phyloP scores from a whole-genome alignment of 2,329 filamentous ascomycete genomes.

The Coniella lustricola region DNA sequence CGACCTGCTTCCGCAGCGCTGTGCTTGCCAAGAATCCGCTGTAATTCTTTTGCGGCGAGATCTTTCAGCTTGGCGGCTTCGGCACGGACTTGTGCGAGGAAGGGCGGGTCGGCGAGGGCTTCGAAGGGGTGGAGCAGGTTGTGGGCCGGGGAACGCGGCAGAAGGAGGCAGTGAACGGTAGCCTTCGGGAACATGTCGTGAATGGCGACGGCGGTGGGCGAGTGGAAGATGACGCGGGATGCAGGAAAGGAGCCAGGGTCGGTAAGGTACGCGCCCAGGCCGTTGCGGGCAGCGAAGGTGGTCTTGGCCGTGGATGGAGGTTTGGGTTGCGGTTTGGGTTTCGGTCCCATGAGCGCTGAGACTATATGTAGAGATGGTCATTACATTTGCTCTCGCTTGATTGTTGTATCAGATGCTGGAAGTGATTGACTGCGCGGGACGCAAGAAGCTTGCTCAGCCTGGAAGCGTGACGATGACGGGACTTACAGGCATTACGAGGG shows the following conservation, averaged over 20 bases:
- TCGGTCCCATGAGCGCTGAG: slow-evolving; percentile 47
- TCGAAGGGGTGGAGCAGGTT: slow-evolving; percentile 66
- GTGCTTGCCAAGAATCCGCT: slow-evolving; percentile 55
- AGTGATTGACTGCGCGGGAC: not conserved
- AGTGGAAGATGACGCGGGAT: slow-evolving; percentile 56
- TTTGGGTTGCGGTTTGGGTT: slow-evolving; percentile 29
- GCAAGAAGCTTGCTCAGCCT: too few relatives aligned
- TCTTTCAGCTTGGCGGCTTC: slow-evolving; percentile 55
- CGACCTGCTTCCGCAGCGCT: slow-evolving; percentile 59
- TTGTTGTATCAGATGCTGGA: not conserved
- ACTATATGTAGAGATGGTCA: slow-evolving; percentile 27
- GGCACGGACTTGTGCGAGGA: slow-evolving; percentile 55
- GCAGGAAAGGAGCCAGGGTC: slow-evolving; percentile 54
- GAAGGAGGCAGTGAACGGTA: slow-evolving; percentile 76
- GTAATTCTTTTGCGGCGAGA: slow-evolving; percentile 69
- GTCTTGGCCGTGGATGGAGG: slow-evolving; percentile 20
- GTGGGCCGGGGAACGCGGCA: slow-evolving; percentile 61
- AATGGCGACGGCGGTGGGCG: slow-evolving; percentile 67
- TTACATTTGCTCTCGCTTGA: slow-evolving; percentile 8
- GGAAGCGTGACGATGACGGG: not conserved
- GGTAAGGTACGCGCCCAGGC: slow-evolving; percentile 59
- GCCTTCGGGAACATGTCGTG: slow-evolving; percentile 83
- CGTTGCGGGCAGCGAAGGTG: slow-evolving; percentile 44
- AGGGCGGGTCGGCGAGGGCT: slow-evolving; percentile 63
- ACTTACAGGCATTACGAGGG: slow-evolving; percentile 36